Conservation (phyloP, 2,329 filamentous ascomycete genomes). For the Pseudogymnoascus sp. region DNA sequence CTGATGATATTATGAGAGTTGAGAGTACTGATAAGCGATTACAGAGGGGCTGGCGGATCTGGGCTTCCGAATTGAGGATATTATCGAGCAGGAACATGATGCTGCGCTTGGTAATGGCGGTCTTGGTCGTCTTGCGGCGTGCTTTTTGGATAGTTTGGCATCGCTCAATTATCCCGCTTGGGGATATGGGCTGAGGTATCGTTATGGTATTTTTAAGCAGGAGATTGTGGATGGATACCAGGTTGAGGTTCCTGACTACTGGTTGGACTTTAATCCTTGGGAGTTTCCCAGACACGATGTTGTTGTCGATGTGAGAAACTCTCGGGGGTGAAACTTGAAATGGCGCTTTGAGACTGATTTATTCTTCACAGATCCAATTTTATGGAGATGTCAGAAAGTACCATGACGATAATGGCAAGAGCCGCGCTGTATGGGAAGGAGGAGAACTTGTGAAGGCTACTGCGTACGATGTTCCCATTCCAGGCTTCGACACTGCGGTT, state of each 20-base stretch:
- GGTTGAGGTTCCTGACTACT: slow-evolving; percentile 96
- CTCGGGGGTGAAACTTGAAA: not conserved
- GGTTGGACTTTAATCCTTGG: slow-evolving; percentile 99
- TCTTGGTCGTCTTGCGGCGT: slow-evolving; percentile 86
- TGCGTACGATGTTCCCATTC: slow-evolving; percentile 87
- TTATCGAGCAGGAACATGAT: slow-evolving; percentile 91
- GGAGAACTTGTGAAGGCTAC: slow-evolving; percentile 88
- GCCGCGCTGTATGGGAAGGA: slow-evolving; percentile 72
- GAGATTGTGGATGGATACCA: slow-evolving; percentile 98
- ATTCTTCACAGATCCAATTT: slow-evolving; percentile 62
- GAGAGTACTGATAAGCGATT: not conserved
- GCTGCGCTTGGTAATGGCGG: slow-evolving; percentile 94
- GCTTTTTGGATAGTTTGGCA: slow-evolving; percentile 92
- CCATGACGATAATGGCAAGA: slow-evolving; percentile 69
- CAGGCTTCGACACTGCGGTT: slow-evolving; percentile 78
- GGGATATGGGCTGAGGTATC: slow-evolving; percentile 93
- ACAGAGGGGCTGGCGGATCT: slow-evolving; percentile 77
- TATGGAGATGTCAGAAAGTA: slow-evolving; percentile 74
- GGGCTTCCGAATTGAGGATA: slow-evolving; percentile 93
- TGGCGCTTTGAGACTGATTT: slow-evolving; percentile 24
- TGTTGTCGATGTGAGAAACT: slow-evolving; percentile 63
- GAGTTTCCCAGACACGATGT: slow-evolving; percentile 95
- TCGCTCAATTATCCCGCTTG: slow-evolving; percentile 93
- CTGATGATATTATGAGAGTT: not conserved
- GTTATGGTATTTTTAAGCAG: slow-evolving; percentile 98